Conservation (phyloP, 371 early-diverging fungal genomes). For the Batrachochytrium dendrobatidis region DNA sequence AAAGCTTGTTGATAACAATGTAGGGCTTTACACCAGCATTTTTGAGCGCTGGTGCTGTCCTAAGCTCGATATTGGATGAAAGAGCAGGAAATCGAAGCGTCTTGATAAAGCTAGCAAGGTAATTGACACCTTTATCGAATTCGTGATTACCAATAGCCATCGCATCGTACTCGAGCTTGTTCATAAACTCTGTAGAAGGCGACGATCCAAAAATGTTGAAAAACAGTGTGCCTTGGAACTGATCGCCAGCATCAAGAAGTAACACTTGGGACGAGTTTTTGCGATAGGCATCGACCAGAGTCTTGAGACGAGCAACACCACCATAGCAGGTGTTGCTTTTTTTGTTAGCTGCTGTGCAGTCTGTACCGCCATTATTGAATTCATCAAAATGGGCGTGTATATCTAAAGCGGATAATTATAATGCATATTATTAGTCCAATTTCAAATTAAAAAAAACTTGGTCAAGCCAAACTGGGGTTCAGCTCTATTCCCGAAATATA, state of each 20-base stretch:
- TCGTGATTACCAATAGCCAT: constrained; percentile 58
- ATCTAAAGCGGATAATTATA: no score
- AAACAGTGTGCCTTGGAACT: constrained; percentile 55
- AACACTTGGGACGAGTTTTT: constrained; percentile 32
- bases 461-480: no score
- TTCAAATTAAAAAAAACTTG: no score
- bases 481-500: no score
- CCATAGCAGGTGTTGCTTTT: constrained; percentile 45
- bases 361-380: constrained; percentile 46
- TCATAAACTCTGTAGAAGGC: constrained; percentile 47
- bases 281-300: constrained; percentile 44
- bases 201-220: constrained; percentile 43
- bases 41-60: constrained; percentile 30
- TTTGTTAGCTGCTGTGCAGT: constrained; percentile 40
- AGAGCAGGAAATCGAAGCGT: constrained; percentile 55
- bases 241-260: constrained; percentile 65
- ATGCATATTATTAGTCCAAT: no score
- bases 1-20: constrained; percentile 51
- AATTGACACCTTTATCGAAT: constrained; percentile 56
- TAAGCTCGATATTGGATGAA: constrained; percentile 54
- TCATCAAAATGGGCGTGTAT: constrained; percentile 26
- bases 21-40: constrained; percentile 51
- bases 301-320: constrained; percentile 52
- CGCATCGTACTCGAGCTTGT: constrained; percentile 48
- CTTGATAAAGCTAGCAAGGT: constrained; percentile 43